Percentiles rank a stretch among this genome's conserved stretches.
Evolutionary conservation across 306 rosid species (phyloP).

Genomic region (Quercus glauca): DNA sequence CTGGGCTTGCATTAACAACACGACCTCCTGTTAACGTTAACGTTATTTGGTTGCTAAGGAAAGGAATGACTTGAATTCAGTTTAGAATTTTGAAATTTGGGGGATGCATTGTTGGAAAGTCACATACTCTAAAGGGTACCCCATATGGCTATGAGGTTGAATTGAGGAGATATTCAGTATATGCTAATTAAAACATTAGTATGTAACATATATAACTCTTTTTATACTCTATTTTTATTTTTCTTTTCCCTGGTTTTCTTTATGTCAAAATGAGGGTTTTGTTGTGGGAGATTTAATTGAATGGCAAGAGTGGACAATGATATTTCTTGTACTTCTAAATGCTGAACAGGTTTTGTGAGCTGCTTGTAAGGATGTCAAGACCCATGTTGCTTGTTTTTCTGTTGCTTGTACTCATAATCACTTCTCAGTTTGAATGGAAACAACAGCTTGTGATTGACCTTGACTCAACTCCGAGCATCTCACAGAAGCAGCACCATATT

Average conservation of each 20-base stretch:
- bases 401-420: slow-evolving; percentile 71
- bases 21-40: background rate
- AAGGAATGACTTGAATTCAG: background rate
- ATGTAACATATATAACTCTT: background rate
- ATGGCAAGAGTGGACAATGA: background rate
- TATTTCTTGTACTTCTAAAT: slow-evolving; percentile 2
- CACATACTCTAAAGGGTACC: background rate
- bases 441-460: slow-evolving; percentile 72
- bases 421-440: slow-evolving; percentile 93
- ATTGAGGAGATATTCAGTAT: background rate
- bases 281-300: background rate
- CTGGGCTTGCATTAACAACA: too few relatives aligned
- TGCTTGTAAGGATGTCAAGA: slow-evolving; percentile 61
- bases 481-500: slow-evolving; percentile 61
- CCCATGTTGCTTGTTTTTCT: slow-evolving; percentile 80
- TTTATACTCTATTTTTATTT: background rate
- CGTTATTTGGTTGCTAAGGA: background rate
- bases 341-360: slow-evolving; percentile 45
- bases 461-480: slow-evolving; percentile 39
- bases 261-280: background rate
- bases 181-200: background rate
- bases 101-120: background rate
- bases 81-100: background rate
- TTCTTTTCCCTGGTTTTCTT: background rate
- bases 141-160: background rate